A percentile compares a stretch with the other conserved stretches of the same genome.
Evolutionary conservation across 129 eudicot genomes (phyloP).

Genomic region (Pittosporum tobira): DNA sequence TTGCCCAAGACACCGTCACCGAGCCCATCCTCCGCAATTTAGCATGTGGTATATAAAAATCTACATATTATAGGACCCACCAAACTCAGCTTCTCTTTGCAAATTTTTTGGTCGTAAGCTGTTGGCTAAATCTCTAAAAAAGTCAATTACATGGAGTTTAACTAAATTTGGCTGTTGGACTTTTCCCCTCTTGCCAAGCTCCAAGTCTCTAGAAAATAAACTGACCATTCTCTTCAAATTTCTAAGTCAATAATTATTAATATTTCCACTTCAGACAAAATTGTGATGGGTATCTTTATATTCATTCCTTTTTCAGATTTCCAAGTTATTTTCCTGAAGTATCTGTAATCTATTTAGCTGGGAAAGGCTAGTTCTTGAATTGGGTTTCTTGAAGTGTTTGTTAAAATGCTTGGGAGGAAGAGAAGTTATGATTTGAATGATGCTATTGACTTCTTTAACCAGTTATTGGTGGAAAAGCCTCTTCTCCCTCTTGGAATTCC

Average conservation of each 20-base stretch:
- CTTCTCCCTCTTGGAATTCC: conserved; percentile 49
- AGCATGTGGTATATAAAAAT: too few relatives aligned
- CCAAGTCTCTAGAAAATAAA: too few relatives aligned
- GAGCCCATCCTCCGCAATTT: too few relatives aligned
- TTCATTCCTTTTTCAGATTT: not conserved
- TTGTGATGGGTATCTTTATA: not conserved
- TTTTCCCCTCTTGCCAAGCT: too few relatives aligned
- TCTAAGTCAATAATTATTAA: not conserved
- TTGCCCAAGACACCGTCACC: too few relatives aligned
- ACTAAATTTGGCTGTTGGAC: too few relatives aligned
- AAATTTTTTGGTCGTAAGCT: too few relatives aligned
- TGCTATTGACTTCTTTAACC: conserved; percentile 46
- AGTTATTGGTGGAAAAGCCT: conserved; percentile 49
- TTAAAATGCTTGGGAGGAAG: conserved; percentile 29
- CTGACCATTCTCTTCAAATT: conserved; percentile 1
- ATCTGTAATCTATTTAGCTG: not conserved
- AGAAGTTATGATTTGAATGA: conserved; percentile 31
- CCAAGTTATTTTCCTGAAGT: not conserved
- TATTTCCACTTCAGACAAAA: not conserved
- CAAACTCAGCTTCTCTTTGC: too few relatives aligned
- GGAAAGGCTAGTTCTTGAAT: not conserved
- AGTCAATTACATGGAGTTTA: too few relatives aligned
- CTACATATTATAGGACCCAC: too few relatives aligned
- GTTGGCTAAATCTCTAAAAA: too few relatives aligned
- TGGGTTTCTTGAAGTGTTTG: not conserved